Conservation (phyloP, 805 yeast species). For the Starmerella powellii region DNA sequence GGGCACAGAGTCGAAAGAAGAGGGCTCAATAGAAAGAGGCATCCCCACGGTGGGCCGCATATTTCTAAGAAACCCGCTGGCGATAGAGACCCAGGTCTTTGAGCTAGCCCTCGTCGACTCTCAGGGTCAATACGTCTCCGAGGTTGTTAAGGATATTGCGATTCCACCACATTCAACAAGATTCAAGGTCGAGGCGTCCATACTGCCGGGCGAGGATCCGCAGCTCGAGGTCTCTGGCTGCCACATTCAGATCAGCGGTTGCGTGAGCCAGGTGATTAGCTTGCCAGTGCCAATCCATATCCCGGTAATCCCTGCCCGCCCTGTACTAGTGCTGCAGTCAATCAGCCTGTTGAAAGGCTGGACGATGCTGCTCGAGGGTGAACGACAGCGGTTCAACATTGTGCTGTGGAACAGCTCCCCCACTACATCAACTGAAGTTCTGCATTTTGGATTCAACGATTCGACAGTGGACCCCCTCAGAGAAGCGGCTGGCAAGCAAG, state of each 20-base stretch:
- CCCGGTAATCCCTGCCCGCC: slow-evolving; percentile 39
- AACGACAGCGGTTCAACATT: slow-evolving; percentile 40
- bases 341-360: slow-evolving; percentile 49
- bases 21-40: slow-evolving; percentile 39
- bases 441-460: slow-evolving; percentile 57
- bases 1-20: slow-evolving; percentile 20
- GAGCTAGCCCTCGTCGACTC: slow-evolving; percentile 24
- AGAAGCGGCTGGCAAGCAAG: slow-evolving; percentile 38
- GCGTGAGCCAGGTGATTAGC: slow-evolving; percentile 34
- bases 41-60: slow-evolving; percentile 51
- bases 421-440: slow-evolving; percentile 40
- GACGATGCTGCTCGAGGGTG: slow-evolving; percentile 73
- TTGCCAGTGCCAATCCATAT: slow-evolving; percentile 25
- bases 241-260: slow-evolving; percentile 39
- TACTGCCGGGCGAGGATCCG: slow-evolving; percentile 37
- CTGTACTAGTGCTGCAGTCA: slow-evolving; percentile 43
- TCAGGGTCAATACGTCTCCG: slow-evolving; percentile 18
- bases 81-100: slow-evolving; percentile 53
- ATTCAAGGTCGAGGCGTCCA: slow-evolving; percentile 19
- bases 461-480: slow-evolving; percentile 57
- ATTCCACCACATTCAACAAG: slow-evolving; percentile 24
- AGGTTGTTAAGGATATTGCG: slow-evolving; percentile 20
- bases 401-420: slow-evolving; percentile 45
- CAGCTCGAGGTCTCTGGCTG: slow-evolving; percentile 41
- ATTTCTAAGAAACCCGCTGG: slow-evolving; percentile 65